phyloP scores from a whole-genome alignment of 1,284 basidiomycete species.

The Trichosporon sp. region DNA sequence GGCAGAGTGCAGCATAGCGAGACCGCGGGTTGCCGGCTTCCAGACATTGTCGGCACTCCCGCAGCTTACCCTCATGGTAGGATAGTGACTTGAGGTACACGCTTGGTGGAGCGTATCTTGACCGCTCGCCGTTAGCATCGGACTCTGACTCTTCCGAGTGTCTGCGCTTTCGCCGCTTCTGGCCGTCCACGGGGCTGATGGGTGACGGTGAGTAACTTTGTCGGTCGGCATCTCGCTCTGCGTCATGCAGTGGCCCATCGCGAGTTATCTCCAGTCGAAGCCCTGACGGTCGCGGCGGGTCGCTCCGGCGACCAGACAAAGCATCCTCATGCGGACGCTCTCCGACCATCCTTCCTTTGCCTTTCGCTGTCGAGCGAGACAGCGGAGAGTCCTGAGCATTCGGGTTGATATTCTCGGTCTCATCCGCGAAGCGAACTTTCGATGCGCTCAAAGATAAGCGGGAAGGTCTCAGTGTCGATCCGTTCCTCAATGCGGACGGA shows the following conservation, averaged over 20 bases:
- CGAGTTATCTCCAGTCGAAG: constrained; percentile 10
- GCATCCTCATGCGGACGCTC: constrained; percentile 13
- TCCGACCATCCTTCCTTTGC: constrained; percentile 23
- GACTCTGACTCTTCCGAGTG: neutral
- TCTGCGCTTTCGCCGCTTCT: neutral
- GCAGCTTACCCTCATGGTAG: neutral
- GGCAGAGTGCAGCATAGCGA: neutral
- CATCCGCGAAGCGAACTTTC: neutral
- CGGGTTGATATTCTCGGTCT: neutral
- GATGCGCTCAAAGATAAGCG: neutral
- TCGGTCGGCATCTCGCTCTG: neutral
- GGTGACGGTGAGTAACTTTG: neutral
- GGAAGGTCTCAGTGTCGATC: neutral
- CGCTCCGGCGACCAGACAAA: neutral
- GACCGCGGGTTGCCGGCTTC: neutral
- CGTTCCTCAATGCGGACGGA: neutral
- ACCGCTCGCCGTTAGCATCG: neutral
- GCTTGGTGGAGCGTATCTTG: neutral
- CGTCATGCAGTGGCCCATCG: constrained; percentile 3
- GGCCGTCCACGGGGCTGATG: neutral
- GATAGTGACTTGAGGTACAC: neutral
- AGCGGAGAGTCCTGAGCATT: neutral
- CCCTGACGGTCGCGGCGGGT: neutral
- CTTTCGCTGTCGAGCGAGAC: constrained; percentile 8
- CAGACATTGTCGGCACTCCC: neutral